Evolutionary conservation across 2,329 filamentous ascomycete species (phyloP).

Genomic region (Aaosphaeria pasadenensis): DNA sequence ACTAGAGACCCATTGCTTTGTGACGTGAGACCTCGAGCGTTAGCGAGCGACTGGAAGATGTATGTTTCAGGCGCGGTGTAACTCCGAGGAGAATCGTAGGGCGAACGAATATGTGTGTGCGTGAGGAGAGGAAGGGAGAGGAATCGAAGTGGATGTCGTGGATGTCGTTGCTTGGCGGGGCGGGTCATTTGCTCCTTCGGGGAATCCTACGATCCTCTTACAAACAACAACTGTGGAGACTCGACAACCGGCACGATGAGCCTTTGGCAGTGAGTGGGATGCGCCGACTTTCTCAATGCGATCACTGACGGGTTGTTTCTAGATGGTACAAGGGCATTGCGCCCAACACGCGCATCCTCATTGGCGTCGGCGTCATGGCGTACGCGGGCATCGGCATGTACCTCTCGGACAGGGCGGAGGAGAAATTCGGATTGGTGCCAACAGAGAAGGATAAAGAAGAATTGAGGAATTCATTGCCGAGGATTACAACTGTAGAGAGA

Average conservation of each 20-base stretch:
- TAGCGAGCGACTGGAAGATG: no score
- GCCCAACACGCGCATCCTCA: conserved; percentile 65
- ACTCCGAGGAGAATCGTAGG: no score
- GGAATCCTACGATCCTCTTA: no score
- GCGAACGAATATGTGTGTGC: no score
- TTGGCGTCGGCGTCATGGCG: conserved; percentile 72
- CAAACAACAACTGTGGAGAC: no score
- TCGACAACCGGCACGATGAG: conserved; percentile 20
- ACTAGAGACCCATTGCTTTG: no score
- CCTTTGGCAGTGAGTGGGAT: conserved; percentile 33
- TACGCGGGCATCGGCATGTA: conserved; percentile 76
- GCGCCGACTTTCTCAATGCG: neutral
- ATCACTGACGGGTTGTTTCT: neutral
- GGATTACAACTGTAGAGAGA: conserved; percentile 46
- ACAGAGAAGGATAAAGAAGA: conserved; percentile 70
- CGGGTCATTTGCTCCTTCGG: no score
- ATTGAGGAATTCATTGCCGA: conserved; percentile 60
- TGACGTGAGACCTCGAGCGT: no score
- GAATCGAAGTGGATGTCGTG: no score
- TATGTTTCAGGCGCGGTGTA: no score
- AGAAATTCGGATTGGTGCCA: conserved; percentile 68
- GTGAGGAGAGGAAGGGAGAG: no score
- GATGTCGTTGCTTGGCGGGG: no score
- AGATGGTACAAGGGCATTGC: conserved; percentile 66
- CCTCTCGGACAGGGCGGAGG: conserved; percentile 69